Evolutionary conservation across 306 rosid species (phyloP).

Genomic region (Ormosia emarginata): DNA sequence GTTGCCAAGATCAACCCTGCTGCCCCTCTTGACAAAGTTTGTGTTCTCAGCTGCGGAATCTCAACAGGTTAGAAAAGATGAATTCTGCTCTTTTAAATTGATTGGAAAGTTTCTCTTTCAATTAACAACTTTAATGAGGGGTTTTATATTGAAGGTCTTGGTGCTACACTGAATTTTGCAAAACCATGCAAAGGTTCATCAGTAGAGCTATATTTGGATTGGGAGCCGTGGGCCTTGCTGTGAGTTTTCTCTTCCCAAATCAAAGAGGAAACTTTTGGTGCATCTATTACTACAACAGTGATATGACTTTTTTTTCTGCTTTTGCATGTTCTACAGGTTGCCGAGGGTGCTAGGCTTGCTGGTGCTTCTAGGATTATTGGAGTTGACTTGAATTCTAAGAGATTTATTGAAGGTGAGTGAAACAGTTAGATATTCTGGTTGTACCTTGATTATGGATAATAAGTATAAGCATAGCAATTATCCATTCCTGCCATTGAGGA

Average conservation of each 20-base stretch:
- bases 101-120: background rate
- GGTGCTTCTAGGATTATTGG: conserved; percentile 27
- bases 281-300: background rate
- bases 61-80: conserved; percentile 17
- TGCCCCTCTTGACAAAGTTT: conserved; percentile 43
- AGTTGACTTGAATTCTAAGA: conserved; percentile 13
- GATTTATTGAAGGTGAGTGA: conserved; percentile 11
- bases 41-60: conserved; percentile 46
- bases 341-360: conserved; percentile 23
- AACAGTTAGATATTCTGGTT: background rate
- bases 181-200: conserved; percentile 21
- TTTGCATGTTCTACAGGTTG: background rate
- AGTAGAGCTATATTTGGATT: conserved; percentile 17
- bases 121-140: background rate
- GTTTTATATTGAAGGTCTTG: conserved; percentile 10
- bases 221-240: conserved; percentile 20
- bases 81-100: background rate
- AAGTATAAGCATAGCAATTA: background rate
- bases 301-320: background rate
- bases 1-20: conserved; percentile 38
- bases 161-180: conserved; percentile 22
- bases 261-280: background rate
- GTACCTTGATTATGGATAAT: too few relatives aligned
- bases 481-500: background rate
- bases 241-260: conserved; percentile 5